Evolutionary conservation across 2,329 filamentous ascomycete species (phyloP).

Genomic region (Orbilia ellipsospora): DNA sequence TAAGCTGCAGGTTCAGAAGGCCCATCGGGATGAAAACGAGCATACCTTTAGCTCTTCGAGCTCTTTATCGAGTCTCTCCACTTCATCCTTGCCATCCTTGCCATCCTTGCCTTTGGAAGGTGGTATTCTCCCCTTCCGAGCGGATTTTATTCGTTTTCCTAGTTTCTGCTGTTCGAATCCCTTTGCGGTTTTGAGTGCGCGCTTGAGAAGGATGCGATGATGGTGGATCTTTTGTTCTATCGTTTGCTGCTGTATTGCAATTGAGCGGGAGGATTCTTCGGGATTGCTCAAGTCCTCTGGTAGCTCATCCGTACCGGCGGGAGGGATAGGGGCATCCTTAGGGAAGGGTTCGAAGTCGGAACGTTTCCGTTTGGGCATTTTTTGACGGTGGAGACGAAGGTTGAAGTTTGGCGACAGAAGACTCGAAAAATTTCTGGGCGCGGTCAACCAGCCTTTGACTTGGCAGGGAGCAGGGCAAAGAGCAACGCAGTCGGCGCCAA

Average conservation of each 20-base stretch:
- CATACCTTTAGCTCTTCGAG: constrained; percentile 66
- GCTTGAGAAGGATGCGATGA: constrained; percentile 58
- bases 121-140: constrained; percentile 21
- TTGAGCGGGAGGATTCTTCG: constrained; percentile 47
- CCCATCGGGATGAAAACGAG: neutral
- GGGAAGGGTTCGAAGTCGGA: constrained; percentile 33
- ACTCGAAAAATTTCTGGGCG: constrained; percentile 1
- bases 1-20: neutral
- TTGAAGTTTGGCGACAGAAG: constrained; percentile 13
- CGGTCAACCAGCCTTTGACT: neutral
- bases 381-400: neutral
- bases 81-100: constrained; percentile 61
- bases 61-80: constrained; percentile 72
- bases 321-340: neutral
- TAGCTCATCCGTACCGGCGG: neutral
- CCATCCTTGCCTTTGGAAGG: constrained; percentile 61
- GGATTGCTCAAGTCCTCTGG: neutral
- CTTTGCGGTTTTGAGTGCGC: constrained; percentile 77
- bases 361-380: constrained; percentile 54
- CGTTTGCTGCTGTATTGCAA: constrained; percentile 45
- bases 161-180: constrained; percentile 82
- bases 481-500: too few relatives aligned
- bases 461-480: neutral
- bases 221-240: constrained; percentile 53
- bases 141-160: constrained; percentile 68